phyloP scores from a whole-genome alignment of 495 filamentous ascomycete genomes.

The Aspergillus sparsus region DNA sequence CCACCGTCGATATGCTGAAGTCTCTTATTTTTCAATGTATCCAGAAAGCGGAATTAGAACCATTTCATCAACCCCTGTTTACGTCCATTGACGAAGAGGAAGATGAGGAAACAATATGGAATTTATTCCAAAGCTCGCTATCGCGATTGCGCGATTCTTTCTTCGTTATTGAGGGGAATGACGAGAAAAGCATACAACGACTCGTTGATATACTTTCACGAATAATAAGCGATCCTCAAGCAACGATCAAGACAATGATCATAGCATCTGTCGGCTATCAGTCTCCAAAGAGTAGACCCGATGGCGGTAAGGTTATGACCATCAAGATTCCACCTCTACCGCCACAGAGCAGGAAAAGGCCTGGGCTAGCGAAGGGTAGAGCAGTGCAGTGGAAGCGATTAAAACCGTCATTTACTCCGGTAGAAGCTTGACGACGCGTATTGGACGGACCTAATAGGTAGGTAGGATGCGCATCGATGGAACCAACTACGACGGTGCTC shows the following conservation, averaged over 20 bases:
- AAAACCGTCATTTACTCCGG: not conserved
- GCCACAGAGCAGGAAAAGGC: not conserved
- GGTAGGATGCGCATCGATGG: too few relatives aligned
- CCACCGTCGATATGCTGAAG: not conserved
- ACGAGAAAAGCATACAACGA: not conserved
- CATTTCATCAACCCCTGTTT: not conserved
- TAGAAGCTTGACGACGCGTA: too few relatives aligned
- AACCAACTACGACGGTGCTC: too few relatives aligned
- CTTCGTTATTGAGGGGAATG: not conserved
- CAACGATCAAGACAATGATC: not conserved
- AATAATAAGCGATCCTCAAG: not conserved
- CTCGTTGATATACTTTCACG: not conserved
- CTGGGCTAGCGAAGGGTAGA: not conserved
- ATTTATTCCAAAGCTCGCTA: not conserved
- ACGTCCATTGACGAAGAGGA: not conserved
- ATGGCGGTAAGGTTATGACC: not conserved
- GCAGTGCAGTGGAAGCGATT: not conserved
- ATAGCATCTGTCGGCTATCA: not conserved
- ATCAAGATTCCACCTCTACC: not conserved
- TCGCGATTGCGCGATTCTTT: not conserved
- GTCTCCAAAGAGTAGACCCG: not conserved
- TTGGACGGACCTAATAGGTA: too few relatives aligned
- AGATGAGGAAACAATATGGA: not conserved
- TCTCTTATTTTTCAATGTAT: not conserved
- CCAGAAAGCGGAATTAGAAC: not conserved